A percentile compares a stretch with the other conserved stretches of the same genome.
Conservation (phyloP, 2,329 filamentous ascomycete genomes). For the Fusarium newnesense region DNA sequence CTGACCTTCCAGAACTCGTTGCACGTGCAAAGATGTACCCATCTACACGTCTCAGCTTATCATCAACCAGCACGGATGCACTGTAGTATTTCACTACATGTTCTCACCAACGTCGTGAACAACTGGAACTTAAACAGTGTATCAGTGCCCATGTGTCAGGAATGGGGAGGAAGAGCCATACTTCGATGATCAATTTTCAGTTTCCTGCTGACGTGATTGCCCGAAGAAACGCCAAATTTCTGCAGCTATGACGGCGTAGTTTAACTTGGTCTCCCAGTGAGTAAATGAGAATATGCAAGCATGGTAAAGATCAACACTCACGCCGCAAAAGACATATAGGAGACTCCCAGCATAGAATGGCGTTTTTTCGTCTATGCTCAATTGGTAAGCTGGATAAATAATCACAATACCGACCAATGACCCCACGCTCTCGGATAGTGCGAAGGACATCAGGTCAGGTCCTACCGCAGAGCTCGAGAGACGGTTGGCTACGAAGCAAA, state of each 20-base stretch:
- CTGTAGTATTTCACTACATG: neutral
- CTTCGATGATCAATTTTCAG: neutral
- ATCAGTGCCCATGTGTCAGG: neutral
- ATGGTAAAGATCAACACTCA: neutral
- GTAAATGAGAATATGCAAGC: neutral
- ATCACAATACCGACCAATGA: neutral
- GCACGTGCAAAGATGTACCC: neutral
- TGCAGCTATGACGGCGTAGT: neutral
- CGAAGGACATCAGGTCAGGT: neutral
- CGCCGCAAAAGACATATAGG: neutral
- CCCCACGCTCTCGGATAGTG: neutral
- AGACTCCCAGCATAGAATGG: neutral
- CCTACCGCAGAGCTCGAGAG: neutral
- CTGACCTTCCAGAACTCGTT: no score
- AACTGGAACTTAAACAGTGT: neutral
- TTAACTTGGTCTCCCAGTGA: neutral
- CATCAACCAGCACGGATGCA: neutral
- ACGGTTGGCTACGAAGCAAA: neutral
- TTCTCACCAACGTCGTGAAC: neutral
- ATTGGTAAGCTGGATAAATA: neutral
- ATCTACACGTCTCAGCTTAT: neutral
- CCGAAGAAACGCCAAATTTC: neutral
- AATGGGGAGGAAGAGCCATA: neutral
- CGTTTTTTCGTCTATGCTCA: neutral
- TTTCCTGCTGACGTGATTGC: neutral